Base-by-base conservation (phyloP, 129 eudicot species). In the Calendula officinalis region DNA sequence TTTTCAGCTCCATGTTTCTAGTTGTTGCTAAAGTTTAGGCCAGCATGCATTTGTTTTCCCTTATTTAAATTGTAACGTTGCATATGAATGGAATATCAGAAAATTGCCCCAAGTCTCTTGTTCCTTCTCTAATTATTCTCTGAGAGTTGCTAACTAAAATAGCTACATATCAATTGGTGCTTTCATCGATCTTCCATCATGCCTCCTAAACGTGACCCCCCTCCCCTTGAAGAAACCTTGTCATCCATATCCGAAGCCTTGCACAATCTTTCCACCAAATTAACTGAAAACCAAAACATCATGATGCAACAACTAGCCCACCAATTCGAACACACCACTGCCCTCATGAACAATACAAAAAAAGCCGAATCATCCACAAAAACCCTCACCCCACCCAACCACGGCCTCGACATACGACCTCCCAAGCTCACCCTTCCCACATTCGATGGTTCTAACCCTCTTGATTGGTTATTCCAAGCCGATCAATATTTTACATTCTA, bases 391-490 rank as follows among this genome's bases (percentile, higher is more conserved):
- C 5, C 35, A 17, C 66, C 34, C 16, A 30, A 0, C 32, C 22
- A 15, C 57, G 14, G 2, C 56, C 57, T 52, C 57, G 33, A 52
- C 1, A 52, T 52, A 1, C 37, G 57, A 1, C 55, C 11, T 22
- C 55, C 56, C 38, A 47, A 64, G 8, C 15, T 35, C 34, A 64
- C 5, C 15, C 57, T 47, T 4, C 35, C 69, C n/a, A 0, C 8
- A 1, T 64, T 64, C 10, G 43, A 46, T 4, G 69, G 69, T 7
- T 45, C 69, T 1, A 33, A 64, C 39, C 69, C 68, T 2, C 35
- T 64, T 3, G 68, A 62, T 7, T 62, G 56, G 68, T 3, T 58
- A 2, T 58, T 58, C 22, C 64, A 62, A 45, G 56, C 42, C 30
- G 32, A 44, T 4, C 22, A 44, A 10, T 62, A 61, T 27, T 61